Base-by-base conservation (phyloP, 306 rosid species). In the Morella rubra region DNA sequence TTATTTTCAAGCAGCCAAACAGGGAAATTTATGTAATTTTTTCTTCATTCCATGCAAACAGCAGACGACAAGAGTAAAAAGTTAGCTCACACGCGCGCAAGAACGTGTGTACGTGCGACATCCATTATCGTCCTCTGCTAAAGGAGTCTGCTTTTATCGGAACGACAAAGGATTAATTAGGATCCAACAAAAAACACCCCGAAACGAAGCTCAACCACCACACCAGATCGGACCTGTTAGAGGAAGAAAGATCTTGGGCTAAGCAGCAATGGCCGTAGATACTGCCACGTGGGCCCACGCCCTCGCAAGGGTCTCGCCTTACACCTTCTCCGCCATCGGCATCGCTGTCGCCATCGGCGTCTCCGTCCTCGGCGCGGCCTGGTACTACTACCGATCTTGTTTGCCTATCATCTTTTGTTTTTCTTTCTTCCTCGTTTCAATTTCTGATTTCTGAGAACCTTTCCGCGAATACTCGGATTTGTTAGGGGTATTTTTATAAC, bases 401-500 rank as follows among this genome's bases (percentile, higher is more conserved):
- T 9, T 49, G 53, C 53, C 46, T 40, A 4, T 64, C 20, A 64
- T 64, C 47, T 40, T 40, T 41, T 41, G 18, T 16, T 64, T 64
- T 58, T 58, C 1, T 13, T 52, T 51, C 6, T 16, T 52, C 18
- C 18, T 32, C 37, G 37, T 0, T 18, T 7, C 24, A 58, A 58
- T 22, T 22, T 22, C 6, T 19, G 64, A 58, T 58, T 10, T 58
- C 40, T 22, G 40, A 11, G 22, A 58, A 22, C 32, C 11, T 58
- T 8, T 58, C 64, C n/a, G 32, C 42, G n/a, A 65, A 16, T 65
- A 16, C 22, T n/a, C 16, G 49, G 67, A 20, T 19, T 61, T 54
- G 16, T 32, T 49, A 94, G 98, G 98, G 98, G 98, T 44, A 94
- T 94, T 84, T 94, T 89, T 81, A 94, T 94, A 7, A 94, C 98